A percentile compares a stretch with the other conserved stretches of the same genome.
Conservation (phyloP, 345 rosid species). For the Moringa oleifera region DNA sequence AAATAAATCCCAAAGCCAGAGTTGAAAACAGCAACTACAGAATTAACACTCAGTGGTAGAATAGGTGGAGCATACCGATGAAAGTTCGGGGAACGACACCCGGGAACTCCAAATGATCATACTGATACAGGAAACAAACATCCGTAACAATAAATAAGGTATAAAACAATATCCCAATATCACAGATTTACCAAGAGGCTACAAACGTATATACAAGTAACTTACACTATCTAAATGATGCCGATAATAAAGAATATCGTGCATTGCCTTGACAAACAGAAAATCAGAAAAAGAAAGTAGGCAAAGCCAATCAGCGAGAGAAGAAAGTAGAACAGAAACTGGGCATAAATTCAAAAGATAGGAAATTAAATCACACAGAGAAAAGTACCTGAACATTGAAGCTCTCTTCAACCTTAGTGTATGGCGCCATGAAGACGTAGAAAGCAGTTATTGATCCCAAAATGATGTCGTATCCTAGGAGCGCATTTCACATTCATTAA, state of each 20-base stretch:
- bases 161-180: neutral
- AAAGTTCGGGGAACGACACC: constrained; percentile 99
- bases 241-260: constrained; percentile 78
- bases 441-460: constrained; percentile 76
- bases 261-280: constrained; percentile 58
- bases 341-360: neutral
- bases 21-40: neutral
- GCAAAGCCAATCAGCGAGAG: neutral
- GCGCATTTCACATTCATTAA: neutral
- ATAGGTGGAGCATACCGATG: constrained; percentile 38
- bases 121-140: constrained; percentile 33
- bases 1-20: neutral
- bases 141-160: neutral
- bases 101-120: constrained; percentile 95
- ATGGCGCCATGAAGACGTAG: constrained; percentile 69
- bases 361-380: neutral
- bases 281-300: neutral
- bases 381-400: constrained; percentile 73
- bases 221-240: constrained; percentile 69
- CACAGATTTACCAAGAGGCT: neutral
- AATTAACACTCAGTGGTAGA: neutral
- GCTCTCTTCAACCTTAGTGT: constrained; percentile 98
- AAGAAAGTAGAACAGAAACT: neutral
- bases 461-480: constrained; percentile 68
- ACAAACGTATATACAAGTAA: neutral